Base-by-base conservation (phyloP, 2,329 filamentous ascomycete genomes). In the Aureobasidium sp. region DNA sequence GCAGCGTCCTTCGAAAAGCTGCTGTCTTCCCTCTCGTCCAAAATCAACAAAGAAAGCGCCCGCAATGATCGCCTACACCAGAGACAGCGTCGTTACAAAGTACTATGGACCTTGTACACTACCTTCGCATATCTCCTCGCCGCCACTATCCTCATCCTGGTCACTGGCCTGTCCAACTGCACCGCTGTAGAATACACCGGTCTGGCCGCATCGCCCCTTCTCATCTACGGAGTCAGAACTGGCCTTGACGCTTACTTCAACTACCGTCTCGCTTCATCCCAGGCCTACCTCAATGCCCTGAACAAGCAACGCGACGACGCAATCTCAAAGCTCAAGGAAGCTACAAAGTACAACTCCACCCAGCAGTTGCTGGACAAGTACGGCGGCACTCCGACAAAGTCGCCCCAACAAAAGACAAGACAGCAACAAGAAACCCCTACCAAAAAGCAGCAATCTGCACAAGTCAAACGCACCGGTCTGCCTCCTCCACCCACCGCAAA, bases 311-410 rank as follows among this genome's bases (percentile, higher is more conserved):
- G 93, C 60, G 85, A 89, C 63, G 86, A 86, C 68, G 96, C 92
- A 1, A 97, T 99, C 67, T 88, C 96, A 73, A 92, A 92, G 76
- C 84, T 99, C 65, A 99, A 99, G 76, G 87, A 88, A 63, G 92
- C 92, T 29, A 99, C 94, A 37, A 96, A 90, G 74, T 99, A 97
- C 77, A 90, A 97, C 75, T 94, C 92, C 36, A 99, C 94, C 1
- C 85, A 95, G 70, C 86, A 97, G 72, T 77, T 99, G 64, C 83
- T 99, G 12, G 90, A 97, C 70, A 99, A 97, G 70, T 99, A 99
- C 73, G 92, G 91, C 39, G 89, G 85, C 11, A 84, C 87, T 25
- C 51, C 52, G 66, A 75, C 65, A 48, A 60, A 51, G 34, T 51
- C 57, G 15, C 55, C 55, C 4, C 41, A 47, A 34, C 62, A 31